phyloP scores from a whole-genome alignment of 768 basidiomycete genomes.

The Amanita inopinata region DNA sequence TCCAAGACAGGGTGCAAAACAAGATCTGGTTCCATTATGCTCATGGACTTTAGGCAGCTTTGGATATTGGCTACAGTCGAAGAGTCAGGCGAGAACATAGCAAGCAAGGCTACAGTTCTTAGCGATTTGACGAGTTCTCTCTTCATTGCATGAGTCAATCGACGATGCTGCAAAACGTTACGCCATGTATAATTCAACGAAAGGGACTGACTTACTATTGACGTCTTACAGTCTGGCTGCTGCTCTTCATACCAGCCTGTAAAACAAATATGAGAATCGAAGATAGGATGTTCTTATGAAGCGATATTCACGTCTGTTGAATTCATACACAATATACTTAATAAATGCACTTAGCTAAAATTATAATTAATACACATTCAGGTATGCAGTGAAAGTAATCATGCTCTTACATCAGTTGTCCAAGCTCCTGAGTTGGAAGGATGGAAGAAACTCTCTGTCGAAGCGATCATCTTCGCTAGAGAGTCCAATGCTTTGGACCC shows the following conservation, averaged over 20 bases:
- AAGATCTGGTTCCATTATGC: constrained; percentile 77
- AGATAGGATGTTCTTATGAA: background rate
- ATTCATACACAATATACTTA: constrained; percentile 75
- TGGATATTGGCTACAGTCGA: constrained; percentile 69
- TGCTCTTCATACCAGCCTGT: constrained; percentile 75
- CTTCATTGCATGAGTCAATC: constrained; percentile 70
- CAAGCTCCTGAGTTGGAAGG: constrained; percentile 81
- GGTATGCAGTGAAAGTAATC: constrained; percentile 2
- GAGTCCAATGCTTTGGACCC: constrained; percentile 83
- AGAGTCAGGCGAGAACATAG: constrained; percentile 83
- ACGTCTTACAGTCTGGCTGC: constrained; percentile 71
- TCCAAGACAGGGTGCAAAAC: constrained; percentile 76
- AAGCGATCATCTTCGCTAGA: constrained; percentile 74
- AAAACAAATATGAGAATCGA: constrained; percentile 5
- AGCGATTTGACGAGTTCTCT: constrained; percentile 78
- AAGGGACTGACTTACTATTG: constrained; percentile 29
- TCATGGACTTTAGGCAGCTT: constrained; percentile 74
- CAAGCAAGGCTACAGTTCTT: constrained; percentile 73
- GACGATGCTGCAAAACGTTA: constrained; percentile 41
- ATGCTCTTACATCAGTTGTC: constrained; percentile 55
- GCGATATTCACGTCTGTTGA: constrained; percentile 56
- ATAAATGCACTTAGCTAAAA: constrained; percentile 75
- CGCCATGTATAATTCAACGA: constrained; percentile 1
- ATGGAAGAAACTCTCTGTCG: constrained; percentile 86
- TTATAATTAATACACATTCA: constrained; percentile 3